phyloP scores from a whole-genome alignment of 2,329 filamentous ascomycete species.

The Tolypocladium paradoxum region DNA sequence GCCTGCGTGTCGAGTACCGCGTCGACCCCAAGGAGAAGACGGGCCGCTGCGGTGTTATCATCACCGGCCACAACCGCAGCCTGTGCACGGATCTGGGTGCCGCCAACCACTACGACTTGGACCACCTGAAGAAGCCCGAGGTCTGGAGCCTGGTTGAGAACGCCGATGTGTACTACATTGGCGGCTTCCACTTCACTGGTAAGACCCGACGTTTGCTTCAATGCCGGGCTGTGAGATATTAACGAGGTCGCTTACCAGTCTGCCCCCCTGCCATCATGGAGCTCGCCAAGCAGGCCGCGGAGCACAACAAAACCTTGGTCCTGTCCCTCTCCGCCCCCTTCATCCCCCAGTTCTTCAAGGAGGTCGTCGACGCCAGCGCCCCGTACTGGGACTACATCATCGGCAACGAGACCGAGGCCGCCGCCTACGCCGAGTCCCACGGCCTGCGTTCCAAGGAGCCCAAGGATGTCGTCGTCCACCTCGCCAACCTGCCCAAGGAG shows the following conservation, averaged over 20 bases:
- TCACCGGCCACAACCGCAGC: slow-evolving; percentile 91
- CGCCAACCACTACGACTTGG: slow-evolving; percentile 92
- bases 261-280: slow-evolving; percentile 84
- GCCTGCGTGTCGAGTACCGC: slow-evolving; percentile 89
- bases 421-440: slow-evolving; percentile 77
- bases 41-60: slow-evolving; percentile 90
- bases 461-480: slow-evolving; percentile 71
- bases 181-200: slow-evolving; percentile 89
- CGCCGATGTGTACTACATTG: slow-evolving; percentile 83
- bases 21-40: slow-evolving; percentile 77
- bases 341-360: slow-evolving; percentile 97
- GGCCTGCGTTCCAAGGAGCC: slow-evolving; percentile 65
- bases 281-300: slow-evolving; percentile 79
- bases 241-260: slow-evolving; percentile 34
- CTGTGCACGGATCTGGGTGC: slow-evolving; percentile 93
- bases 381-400: slow-evolving; percentile 95
- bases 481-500: slow-evolving; percentile 85
- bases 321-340: slow-evolving; percentile 92
- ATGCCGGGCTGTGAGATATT: not conserved
- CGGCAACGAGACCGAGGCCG: slow-evolving; percentile 93
- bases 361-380: slow-evolving; percentile 72
- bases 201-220: slow-evolving; percentile 5
- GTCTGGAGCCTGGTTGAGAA: slow-evolving; percentile 89
- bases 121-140: slow-evolving; percentile 82
- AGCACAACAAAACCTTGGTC: slow-evolving; percentile 82